Evolutionary conservation across 768 basidiomycete species (phyloP), one percentile per base, ranked within the genome.

Genomic region (Pleurotus sapidus): DNA sequence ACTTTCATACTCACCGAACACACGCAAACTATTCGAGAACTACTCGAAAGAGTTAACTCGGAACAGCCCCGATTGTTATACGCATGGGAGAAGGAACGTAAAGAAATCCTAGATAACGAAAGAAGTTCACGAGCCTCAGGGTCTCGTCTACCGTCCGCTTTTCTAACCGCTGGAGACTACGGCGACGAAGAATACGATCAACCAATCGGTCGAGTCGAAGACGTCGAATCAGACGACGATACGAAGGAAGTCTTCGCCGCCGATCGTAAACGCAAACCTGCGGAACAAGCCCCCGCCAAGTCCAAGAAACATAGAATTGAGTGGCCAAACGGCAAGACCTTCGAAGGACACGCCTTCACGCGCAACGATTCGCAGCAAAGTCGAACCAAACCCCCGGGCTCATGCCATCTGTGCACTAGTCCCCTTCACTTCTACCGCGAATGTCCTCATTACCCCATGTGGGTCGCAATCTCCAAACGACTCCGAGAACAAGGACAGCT

Each of bases 321-420:
- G 3, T 55, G 53, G 53, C 57, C 57, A 18, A n/a, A 40, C 1
- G 37, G 47, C 0, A 17, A 23, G 24, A 54, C 49, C 1, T 17
- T 38, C 12, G 27, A n/a, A 20, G 57, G 49, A 11, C 43, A 40
- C 39, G 11, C 34, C 17, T 49, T 42, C 49, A 25, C 15, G 18
- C 37, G 39, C 2, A 20, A 55, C 15, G 53, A 55, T 20, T 55
- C 53, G 1, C 18, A 14, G 4, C 15, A 17, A 1, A n/a, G 15
- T 4, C 12, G 9, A 1, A 23, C 12, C 5, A 47, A n/a, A 14
- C 39, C 53, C 1, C 57, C 56, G 7, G 60, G 64, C 0, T 18
- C 12, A 0, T 68, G 66, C 40, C 65, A 56, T 24, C 46, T 68
- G 0, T 68, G 67, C 18, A 60, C 63, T 1, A 68, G 67, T 51